Conservation (phyloP, 2,329 filamentous ascomycete genomes). For the Epichloe elymi region DNA sequence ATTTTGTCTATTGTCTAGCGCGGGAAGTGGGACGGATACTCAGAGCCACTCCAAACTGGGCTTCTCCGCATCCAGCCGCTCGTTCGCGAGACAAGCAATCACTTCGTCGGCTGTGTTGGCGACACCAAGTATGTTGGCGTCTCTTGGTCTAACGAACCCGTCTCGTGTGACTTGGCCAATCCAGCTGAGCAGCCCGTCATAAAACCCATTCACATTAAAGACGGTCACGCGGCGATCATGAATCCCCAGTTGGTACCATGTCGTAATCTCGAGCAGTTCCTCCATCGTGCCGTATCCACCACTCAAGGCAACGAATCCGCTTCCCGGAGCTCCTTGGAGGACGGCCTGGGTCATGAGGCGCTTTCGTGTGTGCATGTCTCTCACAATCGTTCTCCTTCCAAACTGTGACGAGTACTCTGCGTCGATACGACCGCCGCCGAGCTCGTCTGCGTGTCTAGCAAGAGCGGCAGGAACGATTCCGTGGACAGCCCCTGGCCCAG, state of each 20-base stretch:
- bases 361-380: conserved; percentile 92
- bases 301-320: conserved; percentile 76
- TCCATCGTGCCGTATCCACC: conserved; percentile 91
- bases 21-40: background rate
- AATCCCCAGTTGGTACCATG: conserved; percentile 93
- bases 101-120: background rate
- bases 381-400: conserved; percentile 73
- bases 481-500: conserved; percentile 69
- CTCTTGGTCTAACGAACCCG: conserved; percentile 50
- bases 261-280: conserved; percentile 78
- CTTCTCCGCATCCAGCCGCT: background rate
- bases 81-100: background rate
- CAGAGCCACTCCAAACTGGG: background rate
- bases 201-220: conserved; percentile 79
- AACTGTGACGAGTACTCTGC: conserved; percentile 43
- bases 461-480: conserved; percentile 83
- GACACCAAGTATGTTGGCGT: background rate
- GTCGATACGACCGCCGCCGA: conserved; percentile 21
- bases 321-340: conserved; percentile 64
- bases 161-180: conserved; percentile 57
- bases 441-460: conserved; percentile 59
- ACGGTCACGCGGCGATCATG: conserved; percentile 66
- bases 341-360: conserved; percentile 81
- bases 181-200: conserved; percentile 74
- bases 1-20: too few relatives aligned